Base-by-base conservation (phyloP, 2,329 filamentous ascomycete species). In the Botrytis tulipae region DNA sequence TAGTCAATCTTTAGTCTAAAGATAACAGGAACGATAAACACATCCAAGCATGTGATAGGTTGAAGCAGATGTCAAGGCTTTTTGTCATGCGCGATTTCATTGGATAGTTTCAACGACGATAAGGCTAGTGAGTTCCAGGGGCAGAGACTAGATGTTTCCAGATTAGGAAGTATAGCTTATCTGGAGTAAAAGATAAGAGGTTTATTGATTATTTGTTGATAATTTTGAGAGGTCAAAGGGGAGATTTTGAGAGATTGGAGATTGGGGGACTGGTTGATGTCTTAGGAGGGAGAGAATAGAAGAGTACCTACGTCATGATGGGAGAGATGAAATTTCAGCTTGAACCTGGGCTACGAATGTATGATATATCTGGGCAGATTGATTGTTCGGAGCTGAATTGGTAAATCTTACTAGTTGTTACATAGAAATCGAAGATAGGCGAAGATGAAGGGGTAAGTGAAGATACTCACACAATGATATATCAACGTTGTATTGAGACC, bases 171-270 rank as follows among this genome's bases (percentile, higher is more conserved):
- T n/a, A 18, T 16, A 29, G 35, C 46, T 59, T 40, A 69, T 69
- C 29, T 46, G 32, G n/a, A 54, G 51, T 54, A 18, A 57, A 51
- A 59, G 68, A 70, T 70, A 70, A 70, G 44, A n/a, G 32, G 25
- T 29, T 63, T 63, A 37, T 63, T 44, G 37, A n/a, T 63, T 63
- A 37, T 67, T 37, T 67, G 63, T 67, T 67, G 32, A 67, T 69
- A 69, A 69, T 69, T 69, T 40, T 37, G 12, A 69, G 37, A 57
- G 35, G 66, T 69, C 66, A 69, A 69, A 54, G 60, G 62, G 29
- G 29, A 25, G 42, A n/a, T 57, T 29, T 29, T 29, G 48, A 18
- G 16, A 37, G 18, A 22, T 42, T 32, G 32, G 44, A 46, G 44
- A 46, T 46, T 46, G 44, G 20, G 16, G 35, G 20, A 63, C 12